Evolutionary conservation across 192 early-diverging fungal genomes (phyloP).

Genomic region (Umbelopsis sp.): DNA sequence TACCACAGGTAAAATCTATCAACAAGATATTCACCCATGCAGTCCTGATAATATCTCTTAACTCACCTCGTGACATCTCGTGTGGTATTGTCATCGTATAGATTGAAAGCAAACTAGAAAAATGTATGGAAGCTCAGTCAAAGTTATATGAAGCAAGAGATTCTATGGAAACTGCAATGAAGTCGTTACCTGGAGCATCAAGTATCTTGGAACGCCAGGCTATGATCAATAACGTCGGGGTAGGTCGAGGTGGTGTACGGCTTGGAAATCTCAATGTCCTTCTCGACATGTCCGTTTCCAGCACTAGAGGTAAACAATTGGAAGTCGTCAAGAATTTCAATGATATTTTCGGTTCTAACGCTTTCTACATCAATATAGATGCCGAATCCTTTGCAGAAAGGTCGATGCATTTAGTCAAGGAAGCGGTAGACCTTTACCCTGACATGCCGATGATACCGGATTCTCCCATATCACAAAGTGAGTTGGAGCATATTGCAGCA

Average conservation of each 20-base stretch:
- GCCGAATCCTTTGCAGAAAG: conserved; percentile 19
- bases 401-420: conserved; percentile 11
- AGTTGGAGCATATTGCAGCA: background rate
- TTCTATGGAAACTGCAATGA: conserved; percentile 35
- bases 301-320: background rate
- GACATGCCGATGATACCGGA: conserved; percentile 32
- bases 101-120: conserved; percentile 19
- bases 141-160: conserved; percentile 33
- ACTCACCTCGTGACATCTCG: no score
- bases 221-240: conserved; percentile 1
- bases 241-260: conserved; percentile 4
- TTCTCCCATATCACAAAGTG: conserved; percentile 16
- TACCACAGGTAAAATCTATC: conserved; percentile 25
- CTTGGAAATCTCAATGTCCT: background rate
- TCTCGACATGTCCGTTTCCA: background rate
- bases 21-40: background rate
- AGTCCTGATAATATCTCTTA: no score
- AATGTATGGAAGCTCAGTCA: conserved; percentile 17
- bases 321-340: background rate
- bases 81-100: background rate
- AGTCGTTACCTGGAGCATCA: conserved; percentile 28
- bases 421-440: conserved; percentile 18
- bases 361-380: background rate
- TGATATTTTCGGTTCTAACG: background rate
- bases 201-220: conserved; percentile 34